Evolutionary conservation across 2,329 filamentous ascomycete species (phyloP).

Genomic region (Cladophialophora carrionii): DNA sequence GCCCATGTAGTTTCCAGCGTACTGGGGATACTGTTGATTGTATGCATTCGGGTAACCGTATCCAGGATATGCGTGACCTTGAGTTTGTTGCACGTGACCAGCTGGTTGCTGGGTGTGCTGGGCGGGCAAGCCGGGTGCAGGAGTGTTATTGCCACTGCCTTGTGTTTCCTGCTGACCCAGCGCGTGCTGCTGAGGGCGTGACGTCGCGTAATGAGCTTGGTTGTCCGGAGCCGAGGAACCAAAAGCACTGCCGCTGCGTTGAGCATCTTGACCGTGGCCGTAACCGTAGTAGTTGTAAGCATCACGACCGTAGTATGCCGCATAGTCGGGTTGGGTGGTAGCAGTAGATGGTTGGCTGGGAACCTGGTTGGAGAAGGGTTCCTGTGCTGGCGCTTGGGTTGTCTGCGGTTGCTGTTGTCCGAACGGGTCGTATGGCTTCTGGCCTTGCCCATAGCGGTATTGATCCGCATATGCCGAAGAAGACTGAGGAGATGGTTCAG

Average conservation of each 20-base stretch:
- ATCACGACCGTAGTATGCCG: slow-evolving; percentile 80
- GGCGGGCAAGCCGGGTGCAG: slow-evolving; percentile 71
- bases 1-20: slow-evolving; percentile 63
- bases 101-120: slow-evolving; percentile 47
- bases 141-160: slow-evolving; percentile 87
- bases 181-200: slow-evolving; percentile 74
- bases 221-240: slow-evolving; percentile 61
- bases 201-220: slow-evolving; percentile 61
- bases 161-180: slow-evolving; percentile 71
- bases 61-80: slow-evolving; percentile 57
- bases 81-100: slow-evolving; percentile 53
- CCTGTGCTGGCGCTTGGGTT: slow-evolving; percentile 62
- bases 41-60: slow-evolving; percentile 58
- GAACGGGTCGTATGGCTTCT: slow-evolving; percentile 89
- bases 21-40: slow-evolving; percentile 55
- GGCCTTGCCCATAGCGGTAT: slow-evolving; percentile 55
- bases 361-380: slow-evolving; percentile 57
- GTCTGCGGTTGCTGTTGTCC: slow-evolving; percentile 61
- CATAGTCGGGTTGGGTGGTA: slow-evolving; percentile 73
- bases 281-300: slow-evolving; percentile 76
- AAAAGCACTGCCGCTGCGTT: slow-evolving; percentile 78
- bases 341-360: slow-evolving; percentile 63
- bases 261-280: slow-evolving; percentile 73
- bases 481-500: slow-evolving; percentile 51
- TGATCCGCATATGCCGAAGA: slow-evolving; percentile 53